Evolutionary conservation across 2,329 filamentous ascomycete genomes (phyloP), one percentile per base, ranked within the genome.

Genomic region (Chrysoporthe austroafricana): DNA sequence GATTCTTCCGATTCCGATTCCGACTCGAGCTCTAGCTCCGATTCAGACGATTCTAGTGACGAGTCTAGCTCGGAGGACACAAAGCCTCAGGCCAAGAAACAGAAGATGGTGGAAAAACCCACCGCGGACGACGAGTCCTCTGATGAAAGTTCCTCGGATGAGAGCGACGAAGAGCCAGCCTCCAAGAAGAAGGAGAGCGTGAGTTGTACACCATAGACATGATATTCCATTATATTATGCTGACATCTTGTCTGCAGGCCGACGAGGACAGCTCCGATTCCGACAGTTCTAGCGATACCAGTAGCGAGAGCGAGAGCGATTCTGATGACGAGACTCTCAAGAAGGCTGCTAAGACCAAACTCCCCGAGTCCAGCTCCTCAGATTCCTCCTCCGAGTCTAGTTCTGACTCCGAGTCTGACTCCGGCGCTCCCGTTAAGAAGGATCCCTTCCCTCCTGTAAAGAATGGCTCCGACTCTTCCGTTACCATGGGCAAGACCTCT

Each of bases 401-500:
- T 61, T 82, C 83, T 4, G 85, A 82, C 63, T 80, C 79, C 16
- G 78, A 80, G 21, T 77, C 77, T 9, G 77, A 79, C 52, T 72
- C 71, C 36, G 73, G 77, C 32, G 71, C 73, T 44, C 70, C 71
- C 6, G 52, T 64, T 57, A 75, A 75, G 70, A 74, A 73, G 64
- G 74, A 74, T 21, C 61, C 60, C n/a, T 68, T 69, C 2, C 64
- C 64, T 4, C 32, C 67, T 7, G 62, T 63, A 4, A 71, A 72
- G 18, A 72, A 66, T 62, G 78, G 71, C 14, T 82, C 80, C 3
- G 81, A 83, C 66, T 79, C 76, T 21, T 79, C 79, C 18, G 77
- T 79, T 13, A 89, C 86, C 3, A 74, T 88, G 57, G 83, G 83
- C 73, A 82, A 83, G 73, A 80, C 81, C 64, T 86, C 87, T 11